phyloP scores from a whole-genome alignment of 208 protist genomes.

The Endotrypanum monterogeii region DNA sequence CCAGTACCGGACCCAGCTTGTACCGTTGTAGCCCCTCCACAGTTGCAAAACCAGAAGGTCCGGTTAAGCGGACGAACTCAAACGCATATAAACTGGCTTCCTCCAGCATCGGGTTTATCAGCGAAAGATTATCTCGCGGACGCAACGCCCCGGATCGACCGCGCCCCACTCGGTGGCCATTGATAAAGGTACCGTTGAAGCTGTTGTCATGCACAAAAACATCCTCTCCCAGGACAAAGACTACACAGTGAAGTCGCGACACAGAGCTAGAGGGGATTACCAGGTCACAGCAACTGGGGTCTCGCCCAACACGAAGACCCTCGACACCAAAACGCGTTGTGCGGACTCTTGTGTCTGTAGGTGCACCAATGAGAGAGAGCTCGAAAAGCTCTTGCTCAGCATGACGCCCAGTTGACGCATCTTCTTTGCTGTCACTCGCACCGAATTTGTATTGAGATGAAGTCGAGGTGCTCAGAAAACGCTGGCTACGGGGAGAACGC shows the following conservation, averaged over 20 bases:
- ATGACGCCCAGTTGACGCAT: background rate
- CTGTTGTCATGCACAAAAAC: constrained; percentile 73
- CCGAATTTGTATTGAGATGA: background rate
- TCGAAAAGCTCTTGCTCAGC: constrained; percentile 13
- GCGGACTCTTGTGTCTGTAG: background rate
- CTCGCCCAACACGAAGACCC: constrained; percentile 48
- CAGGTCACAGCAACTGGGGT: constrained; percentile 41
- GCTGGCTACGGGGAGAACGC: constrained; percentile 3
- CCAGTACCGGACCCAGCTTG: constrained; percentile 49
- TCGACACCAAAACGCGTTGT: constrained; percentile 40
- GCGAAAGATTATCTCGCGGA: constrained; percentile 50
- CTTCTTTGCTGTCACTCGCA: background rate
- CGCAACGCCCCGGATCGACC: constrained; percentile 36
- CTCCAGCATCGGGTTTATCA: constrained; percentile 54
- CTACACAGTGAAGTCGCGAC: constrained; percentile 54
- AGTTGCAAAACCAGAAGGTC: background rate
- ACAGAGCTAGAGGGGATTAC: constrained; percentile 32
- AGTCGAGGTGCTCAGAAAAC: background rate
- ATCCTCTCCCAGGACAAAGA: constrained; percentile 52
- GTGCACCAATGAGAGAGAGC: constrained; percentile 1
- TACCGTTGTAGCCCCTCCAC: constrained; percentile 38
- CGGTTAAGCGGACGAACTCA: constrained; percentile 19
- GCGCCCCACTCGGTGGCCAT: constrained; percentile 46
- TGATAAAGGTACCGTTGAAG: constrained; percentile 82
- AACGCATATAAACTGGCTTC: constrained; percentile 44